phyloP scores from a whole-genome alignment of 2,329 filamentous ascomycete genomes.

The Trichoderma guizhouense region DNA sequence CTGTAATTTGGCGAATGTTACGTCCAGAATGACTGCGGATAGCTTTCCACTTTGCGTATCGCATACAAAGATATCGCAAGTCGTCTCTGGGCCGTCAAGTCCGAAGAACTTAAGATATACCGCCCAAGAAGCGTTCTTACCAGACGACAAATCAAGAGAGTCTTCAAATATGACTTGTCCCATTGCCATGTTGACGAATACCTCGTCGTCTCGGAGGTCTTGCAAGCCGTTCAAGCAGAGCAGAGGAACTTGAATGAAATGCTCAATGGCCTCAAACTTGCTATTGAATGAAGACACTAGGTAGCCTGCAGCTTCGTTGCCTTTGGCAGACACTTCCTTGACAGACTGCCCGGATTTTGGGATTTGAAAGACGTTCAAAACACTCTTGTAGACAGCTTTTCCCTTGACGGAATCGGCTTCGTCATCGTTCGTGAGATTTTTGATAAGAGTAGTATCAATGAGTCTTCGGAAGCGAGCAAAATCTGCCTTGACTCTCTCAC shows the following conservation, averaged over 20 bases:
- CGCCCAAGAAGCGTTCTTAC: not conserved
- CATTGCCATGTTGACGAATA: not conserved
- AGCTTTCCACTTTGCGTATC: not conserved
- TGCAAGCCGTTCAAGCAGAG: not conserved
- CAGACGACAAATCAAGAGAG: not conserved
- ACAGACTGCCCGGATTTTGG: not conserved
- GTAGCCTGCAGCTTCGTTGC: not conserved
- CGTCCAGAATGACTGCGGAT: not conserved
- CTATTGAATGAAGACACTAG: not conserved
- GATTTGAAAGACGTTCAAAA: not conserved
- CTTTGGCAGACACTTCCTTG: not conserved
- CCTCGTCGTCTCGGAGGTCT: not conserved
- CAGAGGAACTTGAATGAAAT: not conserved
- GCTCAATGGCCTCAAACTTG: not conserved
- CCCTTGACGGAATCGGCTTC: not conserved
- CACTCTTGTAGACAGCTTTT: not conserved
- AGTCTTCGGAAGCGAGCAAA: not conserved
- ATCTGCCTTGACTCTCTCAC: not conserved
- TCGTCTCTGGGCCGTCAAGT: not conserved
- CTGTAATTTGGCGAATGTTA: not conserved
- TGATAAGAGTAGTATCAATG: not conserved
- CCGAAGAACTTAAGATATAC: not conserved
- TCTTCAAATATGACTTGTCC: not conserved
- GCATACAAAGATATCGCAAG: not conserved
- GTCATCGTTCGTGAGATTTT: not conserved